Conservation (phyloP, 345 rosid species). For the Hibiscus mutabilis region DNA sequence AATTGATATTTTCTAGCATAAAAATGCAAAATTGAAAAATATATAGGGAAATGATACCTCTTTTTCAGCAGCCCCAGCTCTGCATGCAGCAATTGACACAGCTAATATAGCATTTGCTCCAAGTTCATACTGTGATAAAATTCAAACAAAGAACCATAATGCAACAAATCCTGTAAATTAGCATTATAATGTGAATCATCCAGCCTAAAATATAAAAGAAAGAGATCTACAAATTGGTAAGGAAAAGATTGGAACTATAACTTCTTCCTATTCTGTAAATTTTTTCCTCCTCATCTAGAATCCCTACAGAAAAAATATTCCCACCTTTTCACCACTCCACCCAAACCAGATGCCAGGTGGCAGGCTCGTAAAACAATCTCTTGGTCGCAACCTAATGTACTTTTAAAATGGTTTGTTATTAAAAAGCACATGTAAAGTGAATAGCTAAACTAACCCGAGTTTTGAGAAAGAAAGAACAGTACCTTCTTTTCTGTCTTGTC, state of each 20-base stretch:
- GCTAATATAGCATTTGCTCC: slow-evolving; percentile 94
- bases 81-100: slow-evolving; percentile 97
- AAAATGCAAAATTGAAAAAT: background rate
- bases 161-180: background rate
- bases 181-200: slow-evolving; percentile 29
- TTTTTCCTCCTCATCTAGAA: background rate
- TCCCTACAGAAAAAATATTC: background rate
- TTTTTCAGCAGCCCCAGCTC: slow-evolving; percentile 99
- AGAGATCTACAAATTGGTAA: background rate
- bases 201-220: background rate
- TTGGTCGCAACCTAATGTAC: background rate
- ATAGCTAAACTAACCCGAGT: background rate
- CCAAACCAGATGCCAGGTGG: too few species aligned
- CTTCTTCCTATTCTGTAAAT: background rate
- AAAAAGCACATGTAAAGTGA: background rate
- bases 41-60: slow-evolving; percentile 38
- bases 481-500: slow-evolving; percentile 98
- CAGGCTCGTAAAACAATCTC: slow-evolving; percentile 6
- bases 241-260: background rate
- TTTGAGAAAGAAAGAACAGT: background rate
- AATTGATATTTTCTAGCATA: slow-evolving; percentile 5
- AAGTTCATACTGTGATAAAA: slow-evolving; percentile 60
- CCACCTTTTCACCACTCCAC: background rate
- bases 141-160: slow-evolving; percentile 11
- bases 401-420: background rate